Evolutionary conservation across 1,284 basidiomycete species (phyloP).

Genomic region (Amylostereum areolatum): DNA sequence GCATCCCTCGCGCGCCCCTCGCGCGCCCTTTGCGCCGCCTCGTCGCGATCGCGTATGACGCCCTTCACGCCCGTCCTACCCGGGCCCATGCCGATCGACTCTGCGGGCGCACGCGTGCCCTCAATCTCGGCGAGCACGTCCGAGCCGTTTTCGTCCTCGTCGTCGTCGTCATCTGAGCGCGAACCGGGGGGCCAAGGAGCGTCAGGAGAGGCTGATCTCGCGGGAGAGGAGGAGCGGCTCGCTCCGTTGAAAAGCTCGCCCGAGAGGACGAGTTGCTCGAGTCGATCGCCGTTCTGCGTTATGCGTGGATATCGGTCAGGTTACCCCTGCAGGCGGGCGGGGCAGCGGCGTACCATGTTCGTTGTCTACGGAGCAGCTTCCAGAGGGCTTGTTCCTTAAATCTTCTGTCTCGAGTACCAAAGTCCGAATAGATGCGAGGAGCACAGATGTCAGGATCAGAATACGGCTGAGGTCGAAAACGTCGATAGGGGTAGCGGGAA

Average conservation of each 20-base stretch:
- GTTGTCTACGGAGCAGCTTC: no score
- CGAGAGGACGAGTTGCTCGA: conserved; percentile 74
- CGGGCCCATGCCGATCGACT: conserved; percentile 75
- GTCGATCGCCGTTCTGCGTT: conserved; percentile 13
- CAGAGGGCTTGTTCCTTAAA: no score
- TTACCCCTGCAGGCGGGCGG: no score
- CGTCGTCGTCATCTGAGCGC: conserved; percentile 24
- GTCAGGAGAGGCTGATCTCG: conserved; percentile 42
- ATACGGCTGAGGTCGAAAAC: no score
- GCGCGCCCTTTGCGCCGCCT: conserved; percentile 50
- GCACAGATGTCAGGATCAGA: no score
- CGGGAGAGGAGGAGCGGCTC: conserved; percentile 36
- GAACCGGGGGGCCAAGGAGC: conserved; percentile 8
- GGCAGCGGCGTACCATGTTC: no score
- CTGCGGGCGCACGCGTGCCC: conserved; percentile 14
- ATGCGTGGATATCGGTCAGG: no score
- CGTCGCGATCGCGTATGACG: conserved; percentile 71
- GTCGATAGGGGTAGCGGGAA: no score
- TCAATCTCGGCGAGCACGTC: conserved; percentile 8
- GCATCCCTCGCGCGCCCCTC: conserved; percentile 44
- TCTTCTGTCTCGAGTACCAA: no score
- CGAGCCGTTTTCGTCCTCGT: conserved; percentile 25
- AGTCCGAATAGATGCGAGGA: no score
- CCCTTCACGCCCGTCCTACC: conserved; percentile 82
- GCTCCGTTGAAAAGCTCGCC: conserved; percentile 63